Base-by-base conservation (phyloP, 768 basidiomycete genomes). In the Chlorophyllum brunneum region DNA sequence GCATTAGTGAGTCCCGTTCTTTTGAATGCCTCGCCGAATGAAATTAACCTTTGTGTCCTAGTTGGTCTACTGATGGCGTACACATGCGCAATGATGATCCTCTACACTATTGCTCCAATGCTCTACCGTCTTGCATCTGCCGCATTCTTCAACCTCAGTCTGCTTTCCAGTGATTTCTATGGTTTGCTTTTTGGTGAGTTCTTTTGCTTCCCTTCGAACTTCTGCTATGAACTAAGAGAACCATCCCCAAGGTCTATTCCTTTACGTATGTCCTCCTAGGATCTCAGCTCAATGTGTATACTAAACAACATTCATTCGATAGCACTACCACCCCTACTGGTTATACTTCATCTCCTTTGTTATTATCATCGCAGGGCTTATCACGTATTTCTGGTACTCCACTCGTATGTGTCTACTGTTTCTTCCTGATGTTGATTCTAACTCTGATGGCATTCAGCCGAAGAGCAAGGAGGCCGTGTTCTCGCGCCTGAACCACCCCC, bases 131-230 rank as follows among this genome's bases (percentile, higher is more conserved):
- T 88, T 66, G 86, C 92, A 10, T 92, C 91, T 0, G 90, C 89
- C 15, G 81, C 88, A 5, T 93, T 83, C 71, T 93, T 83, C 70
- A 93, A 93, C 62, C 75, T 93, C 56, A 88, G 85, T 59, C 67
- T 93, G 8, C 79, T 94, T n/a, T 86, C 92, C 11, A 87, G 86
- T 63, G 90, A 93, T 68, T 94, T 92, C 59, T 94, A 85, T 61
- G 89, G 92, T 26, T 75, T 94, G 44, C 73, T 94, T 18, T 90
- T 94, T 61, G 92, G 77, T 76, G 55, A 10, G 72, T 63, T 9
- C 26, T 27, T 31, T 44, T 27, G 8, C 67, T 65, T 44, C 2
- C 61, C 60, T 20, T 54, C n/a, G 7, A 5, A 15, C 23, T 29
- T n/a, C n/a, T n/a, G n/a, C n/a, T 27, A 31, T 48, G 34, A 41